Base-by-base conservation (phyloP, 179 eudicot species). In the Spinacia oleracea region DNA sequence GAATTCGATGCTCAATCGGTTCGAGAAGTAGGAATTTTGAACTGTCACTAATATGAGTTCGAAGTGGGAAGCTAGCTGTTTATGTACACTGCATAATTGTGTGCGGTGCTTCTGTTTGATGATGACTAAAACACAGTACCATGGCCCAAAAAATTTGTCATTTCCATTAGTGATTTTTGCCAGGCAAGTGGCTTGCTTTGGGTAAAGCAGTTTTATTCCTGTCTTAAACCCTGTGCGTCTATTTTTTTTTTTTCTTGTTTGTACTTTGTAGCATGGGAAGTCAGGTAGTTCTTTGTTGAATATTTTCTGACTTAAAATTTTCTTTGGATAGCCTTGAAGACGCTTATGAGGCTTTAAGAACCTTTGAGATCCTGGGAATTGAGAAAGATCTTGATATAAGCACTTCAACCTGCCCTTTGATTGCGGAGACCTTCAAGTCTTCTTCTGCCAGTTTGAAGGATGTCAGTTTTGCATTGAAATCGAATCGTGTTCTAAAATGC, bases 311-410 rank as follows among this genome's bases (percentile, higher is more conserved):
- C 68, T 80, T 65, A 12, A 48, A 31, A 34, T 72, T 76, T 10
- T 60, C 11, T 80, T 29, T 81, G 71, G 81, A 60, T 90, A 95
- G 98, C 79, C 73, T 95, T 77, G 93, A 91, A 79, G 93, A 90
- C 74, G 83, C 93, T 58, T 91, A 89, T 73, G 91, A 91, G 86
- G 98, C 92, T 75, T 68, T 95, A 77, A 86, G 87, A 86, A 86
- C 93, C 21, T 91, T 87, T 48, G 88, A 89, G 84, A 82, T 93
- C 81, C 96, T 95, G 78, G 90, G 91, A 80, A 81, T 90, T 81
- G 88, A 79, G 46, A 79, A 84, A 73, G 78, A 85, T 82, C 78
- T 87, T 67, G 89, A 88, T 71, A 34, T 82, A 71, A 89, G 81
- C 81, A 79, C 80, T 53, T 83, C 88, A 16, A 81, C 89, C 66